Base-by-base conservation (phyloP, 768 basidiomycete genomes). In the Antrodiella citrinella region DNA sequence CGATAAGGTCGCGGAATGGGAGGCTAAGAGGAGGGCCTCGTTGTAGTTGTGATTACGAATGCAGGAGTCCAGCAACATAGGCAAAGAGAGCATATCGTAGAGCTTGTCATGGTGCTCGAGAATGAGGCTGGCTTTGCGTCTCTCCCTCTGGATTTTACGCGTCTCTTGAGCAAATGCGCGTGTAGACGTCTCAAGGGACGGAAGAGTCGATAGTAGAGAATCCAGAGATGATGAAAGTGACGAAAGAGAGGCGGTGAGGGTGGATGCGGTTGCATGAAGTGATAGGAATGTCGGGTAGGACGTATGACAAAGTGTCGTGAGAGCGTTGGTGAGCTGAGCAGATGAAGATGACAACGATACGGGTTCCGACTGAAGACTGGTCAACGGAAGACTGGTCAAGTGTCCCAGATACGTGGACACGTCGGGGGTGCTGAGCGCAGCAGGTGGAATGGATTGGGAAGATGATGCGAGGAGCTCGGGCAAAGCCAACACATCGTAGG, bases 71-170 rank as follows among this genome's bases (percentile, higher is more conserved):
- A 96, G 86, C 24, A 99, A 76, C 46, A 87, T 72, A 7, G 95
- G 92, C 44, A 94, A 78, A 57, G 96, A 93, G 50, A 98, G 80
- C 26, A 98, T 68, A 65, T 97, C 93, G 55, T 87, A 77, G 52
- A 98, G 77, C 66, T 93, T 93, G 65, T 95, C 91, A 61, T 92
- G 87, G 59, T 95, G 89, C 59, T 97, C 94, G 52, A 92, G 78
- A n/a, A 98, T 90, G 45, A 88, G 72, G 25, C 81, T 74, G 0
- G 90, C 90, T 55, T 84, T 84, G 51, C 77, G 73, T 30, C 94
- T 76, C 47, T 88, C 83, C 44, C 74, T 70, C 47, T 91, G 78
- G n/a, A 93, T 78, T 19, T 73, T 64, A 44, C 86, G 83, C n/a
- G 84, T 87, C 52, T 80, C 76, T 21, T 77, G 74, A 45, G 82